phyloP scores from a whole-genome alignment of 768 basidiomycete species.

The Suillus weaverae region DNA sequence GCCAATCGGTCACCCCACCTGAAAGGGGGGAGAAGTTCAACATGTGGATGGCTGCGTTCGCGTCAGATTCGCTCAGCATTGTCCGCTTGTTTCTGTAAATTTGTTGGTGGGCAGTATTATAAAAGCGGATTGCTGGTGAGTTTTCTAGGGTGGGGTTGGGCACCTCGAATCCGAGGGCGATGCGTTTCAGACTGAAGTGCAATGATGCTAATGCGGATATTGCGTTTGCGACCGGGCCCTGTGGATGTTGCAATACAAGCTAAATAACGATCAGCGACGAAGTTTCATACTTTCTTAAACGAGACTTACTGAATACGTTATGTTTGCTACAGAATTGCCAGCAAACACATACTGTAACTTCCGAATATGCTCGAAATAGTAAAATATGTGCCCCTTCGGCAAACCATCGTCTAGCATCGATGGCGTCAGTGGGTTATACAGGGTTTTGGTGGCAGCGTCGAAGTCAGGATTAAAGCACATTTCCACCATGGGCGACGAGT shows the following conservation, averaged over 20 bases:
- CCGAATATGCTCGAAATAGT: constrained; percentile 75
- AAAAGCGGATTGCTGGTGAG: constrained; percentile 62
- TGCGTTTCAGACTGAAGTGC: constrained; percentile 62
- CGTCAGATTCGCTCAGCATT: constrained; percentile 64
- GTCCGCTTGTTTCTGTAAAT: constrained; percentile 57
- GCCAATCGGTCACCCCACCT: constrained; percentile 71
- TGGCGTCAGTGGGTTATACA: constrained; percentile 27
- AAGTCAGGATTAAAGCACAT: constrained; percentile 35
- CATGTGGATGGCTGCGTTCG: constrained; percentile 76
- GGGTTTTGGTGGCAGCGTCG: constrained; percentile 33
- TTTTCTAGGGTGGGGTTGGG: constrained; percentile 53
- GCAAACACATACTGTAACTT: constrained; percentile 67
- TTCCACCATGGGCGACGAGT: constrained; percentile 33
- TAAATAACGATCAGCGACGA: constrained; percentile 17
- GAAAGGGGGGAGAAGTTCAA: constrained; percentile 72
- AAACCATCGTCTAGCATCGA: constrained; percentile 41
- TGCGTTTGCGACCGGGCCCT: constrained; percentile 69
- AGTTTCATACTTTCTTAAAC: not conserved
- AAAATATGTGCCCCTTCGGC: constrained; percentile 61
- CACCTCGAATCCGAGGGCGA: constrained; percentile 61
- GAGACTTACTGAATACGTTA: constrained; percentile 63
- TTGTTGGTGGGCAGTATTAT: constrained; percentile 66
- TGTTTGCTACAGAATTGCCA: constrained; percentile 58
- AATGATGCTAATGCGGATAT: constrained; percentile 76
- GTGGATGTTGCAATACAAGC: constrained; percentile 63